Evolutionary conservation across 495 filamentous ascomycete species (phyloP), one percentile per base, ranked within the genome.

Genomic region (Penicillium goetzii): DNA sequence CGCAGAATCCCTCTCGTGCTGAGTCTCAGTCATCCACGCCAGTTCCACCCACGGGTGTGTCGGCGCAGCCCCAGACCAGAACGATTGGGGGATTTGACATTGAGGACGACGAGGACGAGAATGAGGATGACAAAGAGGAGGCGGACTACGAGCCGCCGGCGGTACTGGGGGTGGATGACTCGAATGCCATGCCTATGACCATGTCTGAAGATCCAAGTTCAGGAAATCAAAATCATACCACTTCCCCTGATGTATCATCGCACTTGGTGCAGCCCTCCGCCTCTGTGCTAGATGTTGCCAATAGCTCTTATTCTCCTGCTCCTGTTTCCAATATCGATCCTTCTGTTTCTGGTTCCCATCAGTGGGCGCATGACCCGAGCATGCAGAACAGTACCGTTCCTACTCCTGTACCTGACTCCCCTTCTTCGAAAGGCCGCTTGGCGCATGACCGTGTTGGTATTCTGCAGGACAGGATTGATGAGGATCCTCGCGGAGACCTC

Each of bases 401-500:
- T 67, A 79, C 74, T 53, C 71, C 78, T 61, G 64, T 72, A 56
- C 76, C 70, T 64, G 74, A 78, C 21, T 76, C 76, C 17, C 71
- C 82, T 66, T 74, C 79, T 33, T 62, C 81, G 56, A 82, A 78
- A 68, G 77, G 84, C 60, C 86, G 89, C 55, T 80, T 92, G 58
- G 86, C 91, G 43, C 85, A 90, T 76, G 92, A 97, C 76, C 84
- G 83, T 57, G 83, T 96, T 66, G 90, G 92, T 12, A 89, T 94
- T 43, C 81, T 97, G 62, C 93, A 99, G 76, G 92, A 96, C 69
- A 84, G 94, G 63, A 89, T 97, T 70, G 86, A 86, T 62, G 91
- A 97, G 66, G 95, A 98, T 73, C 91, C 96, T 30, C 87, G 89
- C 61, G 95, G 93, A 63, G 95, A 97, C 70, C 82, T 94, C 65